Evolutionary conservation across 1,284 basidiomycete species (phyloP).

Genomic region (Fistulina hepatica): DNA sequence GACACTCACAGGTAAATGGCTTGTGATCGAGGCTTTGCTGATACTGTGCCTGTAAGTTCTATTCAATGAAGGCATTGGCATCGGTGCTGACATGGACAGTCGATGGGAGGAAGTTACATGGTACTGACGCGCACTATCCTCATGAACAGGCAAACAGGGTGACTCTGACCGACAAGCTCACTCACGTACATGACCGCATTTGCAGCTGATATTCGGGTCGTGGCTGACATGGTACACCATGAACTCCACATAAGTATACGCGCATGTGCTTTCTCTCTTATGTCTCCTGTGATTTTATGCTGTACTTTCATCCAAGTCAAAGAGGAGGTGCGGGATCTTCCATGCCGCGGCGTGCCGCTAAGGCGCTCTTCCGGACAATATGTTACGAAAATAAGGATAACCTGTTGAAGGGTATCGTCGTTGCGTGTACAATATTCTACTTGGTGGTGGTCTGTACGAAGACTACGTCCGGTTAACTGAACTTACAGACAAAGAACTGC

Average conservation of each 20-base stretch:
- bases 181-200: conserved; percentile 93
- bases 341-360: conserved; percentile 76
- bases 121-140: conserved; percentile 32
- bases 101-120: conserved; percentile 95
- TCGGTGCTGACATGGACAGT: conserved; percentile 96
- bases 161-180: conserved; percentile 98
- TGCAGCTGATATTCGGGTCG: conserved; percentile 97
- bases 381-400: conserved; percentile 94
- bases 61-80: conserved; percentile 92
- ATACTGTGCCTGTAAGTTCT: no score
- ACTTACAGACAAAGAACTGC: conserved; percentile 17
- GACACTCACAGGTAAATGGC: no score
- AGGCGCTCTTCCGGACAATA: conserved; percentile 78
- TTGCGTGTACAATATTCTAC: conserved; percentile 94
- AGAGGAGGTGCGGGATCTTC: conserved; percentile 58
- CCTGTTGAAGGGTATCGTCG: conserved; percentile 91
- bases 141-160: conserved; percentile 90
- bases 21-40: conserved; percentile 99
- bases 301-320: conserved; percentile 40
- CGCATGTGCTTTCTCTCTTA: conserved; percentile 24
- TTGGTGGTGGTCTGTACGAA: conserved; percentile 88
- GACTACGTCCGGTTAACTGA: conserved; percentile 93
- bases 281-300: conserved; percentile 2
- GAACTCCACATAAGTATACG: conserved; percentile 76
- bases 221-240: conserved; percentile 90